Evolutionary conservation across 2,329 filamentous ascomycete species (phyloP).

Genomic region (Lecanoromycetidae sp.): DNA sequence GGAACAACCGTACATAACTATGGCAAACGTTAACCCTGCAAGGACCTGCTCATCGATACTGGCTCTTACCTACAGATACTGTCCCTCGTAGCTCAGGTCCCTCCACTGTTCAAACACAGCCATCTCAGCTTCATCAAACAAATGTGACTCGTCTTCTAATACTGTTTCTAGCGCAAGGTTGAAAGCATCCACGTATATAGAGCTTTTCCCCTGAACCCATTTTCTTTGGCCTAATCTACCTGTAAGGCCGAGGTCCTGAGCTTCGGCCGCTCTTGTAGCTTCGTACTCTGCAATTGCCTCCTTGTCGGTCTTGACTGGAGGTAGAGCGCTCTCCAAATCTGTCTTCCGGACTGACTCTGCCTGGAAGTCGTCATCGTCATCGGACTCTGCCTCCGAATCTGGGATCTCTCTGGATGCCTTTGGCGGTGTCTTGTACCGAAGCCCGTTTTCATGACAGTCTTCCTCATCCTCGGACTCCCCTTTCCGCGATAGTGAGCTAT

Average conservation of each 20-base stretch:
- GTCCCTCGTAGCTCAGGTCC: constrained; percentile 63
- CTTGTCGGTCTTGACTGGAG: constrained; percentile 52
- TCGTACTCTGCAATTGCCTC: constrained; percentile 74
- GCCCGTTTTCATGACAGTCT: background rate
- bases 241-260: constrained; percentile 28
- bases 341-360: constrained; percentile 36
- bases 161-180: constrained; percentile 85
- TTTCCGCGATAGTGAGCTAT: constrained; percentile 9
- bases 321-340: constrained; percentile 60
- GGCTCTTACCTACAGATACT: constrained; percentile 60
- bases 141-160: constrained; percentile 71
- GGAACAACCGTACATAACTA: constrained; percentile 82
- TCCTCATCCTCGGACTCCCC: constrained; percentile 10
- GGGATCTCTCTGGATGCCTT: constrained; percentile 24
- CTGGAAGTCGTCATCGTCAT: constrained; percentile 27
- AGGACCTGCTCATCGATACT: background rate
- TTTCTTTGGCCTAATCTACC: constrained; percentile 43
- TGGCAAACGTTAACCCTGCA: background rate
- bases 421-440: constrained; percentile 1
- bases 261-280: constrained; percentile 48
- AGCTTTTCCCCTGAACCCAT: constrained; percentile 69
- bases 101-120: constrained; percentile 68
- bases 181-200: constrained; percentile 95
- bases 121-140: constrained; percentile 72
- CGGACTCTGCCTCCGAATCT: constrained; percentile 29